Conservation (phyloP, 2,329 filamentous ascomycete genomes). For the Cercospora sesami region DNA sequence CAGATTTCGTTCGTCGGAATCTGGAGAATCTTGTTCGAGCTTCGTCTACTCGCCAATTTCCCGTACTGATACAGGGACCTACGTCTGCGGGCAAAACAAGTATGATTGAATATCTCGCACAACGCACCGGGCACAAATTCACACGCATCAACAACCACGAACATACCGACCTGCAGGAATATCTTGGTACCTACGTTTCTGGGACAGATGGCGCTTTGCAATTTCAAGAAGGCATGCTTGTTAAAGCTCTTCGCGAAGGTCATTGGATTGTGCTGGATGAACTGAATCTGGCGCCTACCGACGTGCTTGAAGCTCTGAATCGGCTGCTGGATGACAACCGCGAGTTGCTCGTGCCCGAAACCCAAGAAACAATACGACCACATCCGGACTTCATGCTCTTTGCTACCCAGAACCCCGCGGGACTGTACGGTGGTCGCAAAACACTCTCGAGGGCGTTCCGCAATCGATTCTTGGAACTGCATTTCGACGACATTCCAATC, state of each 20-base stretch:
- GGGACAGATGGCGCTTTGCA: constrained; percentile 77
- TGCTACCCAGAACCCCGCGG: constrained; percentile 94
- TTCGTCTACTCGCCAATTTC: constrained; percentile 86
- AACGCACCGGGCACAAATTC: constrained; percentile 93
- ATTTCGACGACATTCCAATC: constrained; percentile 97
- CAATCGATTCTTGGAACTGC: constrained; percentile 93
- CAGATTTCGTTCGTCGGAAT: constrained; percentile 90
- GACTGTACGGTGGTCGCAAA: constrained; percentile 92
- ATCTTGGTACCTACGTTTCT: constrained; percentile 91
- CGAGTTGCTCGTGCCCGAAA: constrained; percentile 93
- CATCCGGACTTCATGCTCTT: constrained; percentile 97
- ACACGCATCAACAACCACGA: constrained; percentile 99
- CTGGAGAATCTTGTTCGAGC: constrained; percentile 91
- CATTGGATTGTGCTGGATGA: constrained; percentile 99
- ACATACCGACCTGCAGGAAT: constrained; percentile 96
- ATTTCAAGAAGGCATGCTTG: constrained; percentile 91
- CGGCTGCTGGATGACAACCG: constrained; percentile 93
- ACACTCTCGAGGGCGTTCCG: constrained; percentile 90
- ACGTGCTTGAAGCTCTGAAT: constrained; percentile 95
- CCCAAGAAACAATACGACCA: constrained; percentile 87
- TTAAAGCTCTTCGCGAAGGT: constrained; percentile 86
- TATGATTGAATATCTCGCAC: constrained; percentile 99
- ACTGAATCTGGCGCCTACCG: constrained; percentile 91
- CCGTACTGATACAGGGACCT: constrained; percentile 91
- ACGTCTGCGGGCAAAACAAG: constrained; percentile 98